A percentile compares a stretch with the other conserved stretches of the same genome.
phyloP scores from a whole-genome alignment of 2,329 filamentous ascomycete genomes.

The Plectosphaerella plurivora region DNA sequence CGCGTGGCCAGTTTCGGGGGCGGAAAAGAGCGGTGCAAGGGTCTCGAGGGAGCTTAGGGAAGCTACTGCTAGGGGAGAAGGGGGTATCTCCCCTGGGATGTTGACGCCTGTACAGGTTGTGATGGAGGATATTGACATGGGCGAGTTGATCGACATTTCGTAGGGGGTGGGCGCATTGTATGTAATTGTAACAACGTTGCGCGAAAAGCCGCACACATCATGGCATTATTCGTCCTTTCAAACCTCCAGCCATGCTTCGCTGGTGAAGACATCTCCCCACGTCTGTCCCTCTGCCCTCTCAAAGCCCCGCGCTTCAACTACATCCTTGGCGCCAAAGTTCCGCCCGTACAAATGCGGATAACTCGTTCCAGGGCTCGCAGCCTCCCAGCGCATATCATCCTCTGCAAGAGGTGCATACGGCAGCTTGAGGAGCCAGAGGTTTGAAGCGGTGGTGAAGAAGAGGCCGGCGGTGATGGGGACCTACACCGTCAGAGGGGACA shows the following conservation, averaged over 20 bases:
- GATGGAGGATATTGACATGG: neutral
- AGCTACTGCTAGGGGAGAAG: too few species aligned
- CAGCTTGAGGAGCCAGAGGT: slow-evolving; percentile 50
- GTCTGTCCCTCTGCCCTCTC: slow-evolving; percentile 33
- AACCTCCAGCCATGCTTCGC: slow-evolving; percentile 33
- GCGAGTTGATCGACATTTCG: neutral
- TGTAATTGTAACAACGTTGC: too few species aligned
- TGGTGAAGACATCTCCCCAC: slow-evolving; percentile 42
- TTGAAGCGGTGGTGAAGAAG: slow-evolving; percentile 33
- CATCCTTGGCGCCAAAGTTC: slow-evolving; percentile 49
- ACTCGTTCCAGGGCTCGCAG: slow-evolving; percentile 30
- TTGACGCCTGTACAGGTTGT: neutral
- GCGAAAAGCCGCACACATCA: too few species aligned
- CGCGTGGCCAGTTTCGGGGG: slow-evolving; percentile 2
- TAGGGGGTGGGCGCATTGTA: neutral
- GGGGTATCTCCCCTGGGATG: too few species aligned
- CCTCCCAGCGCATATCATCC: slow-evolving; percentile 49
- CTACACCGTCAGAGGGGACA: slow-evolving; percentile 19
- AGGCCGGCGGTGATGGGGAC: slow-evolving; percentile 38
- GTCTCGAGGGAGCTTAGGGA: too few species aligned
- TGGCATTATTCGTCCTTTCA: neutral
- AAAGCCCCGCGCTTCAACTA: slow-evolving; percentile 43
- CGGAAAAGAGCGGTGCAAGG: too few species aligned
- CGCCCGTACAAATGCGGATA: slow-evolving; percentile 55
- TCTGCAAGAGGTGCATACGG: slow-evolving; percentile 38